A percentile compares a stretch with the other conserved stretches of the same genome.
Conservation (phyloP, 257 asterid genomes). For the Nicotiana attenuata region DNA sequence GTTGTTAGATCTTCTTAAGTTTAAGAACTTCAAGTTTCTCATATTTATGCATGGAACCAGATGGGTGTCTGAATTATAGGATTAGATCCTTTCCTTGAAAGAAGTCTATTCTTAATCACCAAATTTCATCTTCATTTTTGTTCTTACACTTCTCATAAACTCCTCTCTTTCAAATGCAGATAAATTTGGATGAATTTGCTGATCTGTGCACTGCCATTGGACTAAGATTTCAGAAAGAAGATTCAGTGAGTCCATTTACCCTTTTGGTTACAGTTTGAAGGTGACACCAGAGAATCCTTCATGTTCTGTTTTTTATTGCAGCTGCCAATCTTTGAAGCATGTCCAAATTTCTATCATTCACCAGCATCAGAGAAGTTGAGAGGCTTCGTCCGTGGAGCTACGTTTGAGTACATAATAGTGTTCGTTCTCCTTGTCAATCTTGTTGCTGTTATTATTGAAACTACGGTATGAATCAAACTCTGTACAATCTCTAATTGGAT, state of each 20-base stretch:
- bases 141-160: neutral
- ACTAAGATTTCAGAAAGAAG: slow-evolving; percentile 90
- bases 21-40: neutral
- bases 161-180: slow-evolving; percentile 46
- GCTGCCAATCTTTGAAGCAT: slow-evolving; percentile 67
- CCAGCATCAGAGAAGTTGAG: slow-evolving; percentile 58
- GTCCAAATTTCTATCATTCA: slow-evolving; percentile 71
- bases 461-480: slow-evolving; percentile 52
- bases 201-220: slow-evolving; percentile 91
- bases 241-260: slow-evolving; percentile 48
- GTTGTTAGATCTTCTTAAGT: neutral
- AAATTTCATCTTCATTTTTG: neutral
- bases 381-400: slow-evolving; percentile 60
- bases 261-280: slow-evolving; percentile 12
- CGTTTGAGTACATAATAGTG: slow-evolving; percentile 57
- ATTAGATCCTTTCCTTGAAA: neutral
- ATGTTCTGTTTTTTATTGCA: slow-evolving; percentile 26
- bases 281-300: slow-evolving; percentile 3
- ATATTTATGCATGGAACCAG: neutral
- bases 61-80: neutral
- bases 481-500: neutral
- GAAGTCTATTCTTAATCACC: neutral
- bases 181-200: slow-evolving; percentile 75
- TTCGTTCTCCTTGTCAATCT: slow-evolving; percentile 70
- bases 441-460: slow-evolving; percentile 78